phyloP scores from a whole-genome alignment of 768 basidiomycete genomes.

The Pilatotrama ljubarskyi region DNA sequence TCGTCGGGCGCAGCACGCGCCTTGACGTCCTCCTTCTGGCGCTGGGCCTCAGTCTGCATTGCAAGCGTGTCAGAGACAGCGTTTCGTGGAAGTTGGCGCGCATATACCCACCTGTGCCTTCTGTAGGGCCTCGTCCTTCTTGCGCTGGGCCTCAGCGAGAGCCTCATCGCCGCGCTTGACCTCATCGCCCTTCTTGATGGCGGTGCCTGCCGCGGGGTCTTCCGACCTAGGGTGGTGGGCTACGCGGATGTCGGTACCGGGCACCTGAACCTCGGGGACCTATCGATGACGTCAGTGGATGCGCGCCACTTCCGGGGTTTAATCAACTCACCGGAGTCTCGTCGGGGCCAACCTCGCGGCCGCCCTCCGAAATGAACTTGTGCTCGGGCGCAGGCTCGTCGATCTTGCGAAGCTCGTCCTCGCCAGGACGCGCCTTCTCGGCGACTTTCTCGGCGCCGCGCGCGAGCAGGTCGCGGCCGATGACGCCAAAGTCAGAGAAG shows the following conservation, averaged over 20 bases:
- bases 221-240: constrained; percentile 51
- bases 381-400: constrained; percentile 70
- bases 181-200: constrained; percentile 35
- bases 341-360: constrained; percentile 41
- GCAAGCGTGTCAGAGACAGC: background rate
- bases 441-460: constrained; percentile 67
- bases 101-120: constrained; percentile 18
- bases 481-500: constrained; percentile 70
- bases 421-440: constrained; percentile 60
- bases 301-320: background rate
- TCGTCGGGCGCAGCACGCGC: constrained; percentile 31
- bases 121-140: constrained; percentile 17
- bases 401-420: constrained; percentile 59
- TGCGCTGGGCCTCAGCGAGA: constrained; percentile 17
- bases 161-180: constrained; percentile 33
- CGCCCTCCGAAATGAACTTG: constrained; percentile 56
- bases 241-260: constrained; percentile 42
- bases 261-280: constrained; percentile 44
- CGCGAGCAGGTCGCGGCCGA: constrained; percentile 83
- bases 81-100: background rate
- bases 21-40: constrained; percentile 23
- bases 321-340: constrained; percentile 44
- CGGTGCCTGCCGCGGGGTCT: constrained; percentile 38
- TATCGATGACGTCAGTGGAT: background rate
- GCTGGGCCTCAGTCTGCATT: constrained; percentile 21